Evolutionary conservation across 306 rosid species (phyloP).

Genomic region (Castanea sativa): DNA sequence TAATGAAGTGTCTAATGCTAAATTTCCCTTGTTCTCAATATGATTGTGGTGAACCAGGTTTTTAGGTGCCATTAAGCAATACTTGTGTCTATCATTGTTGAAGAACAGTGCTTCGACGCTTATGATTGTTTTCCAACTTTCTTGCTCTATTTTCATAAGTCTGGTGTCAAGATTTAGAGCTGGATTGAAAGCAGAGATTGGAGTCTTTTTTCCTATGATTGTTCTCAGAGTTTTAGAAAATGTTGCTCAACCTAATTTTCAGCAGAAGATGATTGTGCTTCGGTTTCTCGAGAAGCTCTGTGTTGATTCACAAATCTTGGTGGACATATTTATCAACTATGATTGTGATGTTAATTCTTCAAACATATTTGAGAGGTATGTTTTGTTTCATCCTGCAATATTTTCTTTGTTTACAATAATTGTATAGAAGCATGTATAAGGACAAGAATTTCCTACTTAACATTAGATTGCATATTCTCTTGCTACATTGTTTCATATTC

Average conservation of each 20-base stretch:
- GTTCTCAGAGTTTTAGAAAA: slow-evolving; percentile 97
- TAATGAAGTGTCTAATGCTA: neutral
- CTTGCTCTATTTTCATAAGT: slow-evolving; percentile 98
- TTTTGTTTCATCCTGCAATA: slow-evolving; percentile 15
- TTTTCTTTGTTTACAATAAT: slow-evolving; percentile 8
- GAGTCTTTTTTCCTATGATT: slow-evolving; percentile 99
- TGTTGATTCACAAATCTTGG: slow-evolving; percentile 92
- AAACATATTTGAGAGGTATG: slow-evolving; percentile 98
- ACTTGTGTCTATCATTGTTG: slow-evolving; percentile 89
- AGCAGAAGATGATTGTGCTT: slow-evolving; percentile 98
- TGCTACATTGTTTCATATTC: slow-evolving; percentile 3
- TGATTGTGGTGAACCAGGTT: slow-evolving; percentile 76
- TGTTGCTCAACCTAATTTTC: slow-evolving; percentile 96
- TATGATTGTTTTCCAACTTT: slow-evolving; percentile 91
- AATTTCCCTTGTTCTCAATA: neutral
- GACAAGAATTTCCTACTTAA: slow-evolving; percentile 22
- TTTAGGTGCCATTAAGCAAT: slow-evolving; percentile 98
- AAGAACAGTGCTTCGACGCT: slow-evolving; percentile 99
- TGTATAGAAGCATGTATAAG: slow-evolving; percentile 2
- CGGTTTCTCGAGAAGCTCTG: slow-evolving; percentile 92
- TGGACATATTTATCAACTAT: slow-evolving; percentile 92
- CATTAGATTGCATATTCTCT: neutral
- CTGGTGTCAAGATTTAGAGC: slow-evolving; percentile 97
- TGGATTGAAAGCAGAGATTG: slow-evolving; percentile 98
- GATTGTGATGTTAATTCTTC: slow-evolving; percentile 99